These are phyloP conservation scores for Dictyostelium brefeldianum DNA, from an alignment of 78 protist species.

Conservation along the genomic window DNA sequence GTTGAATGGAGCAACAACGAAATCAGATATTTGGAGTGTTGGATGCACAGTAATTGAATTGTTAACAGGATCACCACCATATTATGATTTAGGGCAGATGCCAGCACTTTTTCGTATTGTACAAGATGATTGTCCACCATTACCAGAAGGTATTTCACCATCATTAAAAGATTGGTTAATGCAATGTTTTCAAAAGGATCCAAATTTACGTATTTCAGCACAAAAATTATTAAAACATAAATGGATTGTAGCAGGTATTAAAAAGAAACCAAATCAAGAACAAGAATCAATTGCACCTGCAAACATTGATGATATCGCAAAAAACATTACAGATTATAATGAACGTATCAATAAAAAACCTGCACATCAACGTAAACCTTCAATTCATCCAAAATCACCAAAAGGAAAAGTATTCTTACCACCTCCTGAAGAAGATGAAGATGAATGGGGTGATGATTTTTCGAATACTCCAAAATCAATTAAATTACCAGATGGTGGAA, in stretches of 20 bases:
- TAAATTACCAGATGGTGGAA: slow-evolving; percentile 37
- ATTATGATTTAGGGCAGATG: slow-evolving; percentile 96
- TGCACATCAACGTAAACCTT: slow-evolving; percentile 63
- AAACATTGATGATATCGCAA: slow-evolving; percentile 76
- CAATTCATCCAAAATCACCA: slow-evolving; percentile 69
- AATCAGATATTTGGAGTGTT: slow-evolving; percentile 94
- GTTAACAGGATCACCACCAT: slow-evolving; percentile 98
- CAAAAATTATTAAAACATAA: slow-evolving; percentile 88
- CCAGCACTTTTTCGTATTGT: slow-evolving; percentile 98
- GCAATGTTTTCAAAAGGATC: slow-evolving; percentile 95
- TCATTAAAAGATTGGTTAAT: slow-evolving; percentile 89
- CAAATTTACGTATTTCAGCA: slow-evolving; percentile 91
- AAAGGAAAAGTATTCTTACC: slow-evolving; percentile 40
- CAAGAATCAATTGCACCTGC: slow-evolving; percentile 44
- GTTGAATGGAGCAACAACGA: slow-evolving; percentile 40
- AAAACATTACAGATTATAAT: slow-evolving; percentile 76
- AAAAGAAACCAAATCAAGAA: slow-evolving; percentile 25
- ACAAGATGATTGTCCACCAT: slow-evolving; percentile 97
- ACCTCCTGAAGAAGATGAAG: slow-evolving; percentile 72
- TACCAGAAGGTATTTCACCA: slow-evolving; percentile 93
- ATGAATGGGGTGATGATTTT: slow-evolving; percentile 81
- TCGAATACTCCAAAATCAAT: slow-evolving; percentile 66
- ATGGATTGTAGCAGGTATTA: slow-evolving; percentile 81
- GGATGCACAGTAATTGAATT: slow-evolving; percentile 98
- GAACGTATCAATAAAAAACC: slow-evolving; percentile 61